These are phyloP conservation scores for Chenopodium berlandieri DNA, from an alignment of 148 eudicot species.

Conservation along the genomic window DNA sequence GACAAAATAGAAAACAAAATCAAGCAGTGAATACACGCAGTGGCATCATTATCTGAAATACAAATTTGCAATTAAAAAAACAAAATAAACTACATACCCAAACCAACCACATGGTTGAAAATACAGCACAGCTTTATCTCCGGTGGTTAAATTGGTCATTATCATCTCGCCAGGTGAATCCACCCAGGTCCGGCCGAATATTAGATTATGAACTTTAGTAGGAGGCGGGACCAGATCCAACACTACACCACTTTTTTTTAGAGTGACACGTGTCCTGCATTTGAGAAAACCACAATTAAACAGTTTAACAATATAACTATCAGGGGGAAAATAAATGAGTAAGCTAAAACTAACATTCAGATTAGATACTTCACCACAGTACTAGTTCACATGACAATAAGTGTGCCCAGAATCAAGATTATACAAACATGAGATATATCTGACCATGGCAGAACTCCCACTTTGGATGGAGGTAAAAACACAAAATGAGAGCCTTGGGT, in stretches of 20 bases:
- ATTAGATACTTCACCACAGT: background rate
- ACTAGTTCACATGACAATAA: background rate
- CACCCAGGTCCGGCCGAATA: constrained; percentile 97
- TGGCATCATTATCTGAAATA: background rate
- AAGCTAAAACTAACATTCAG: background rate
- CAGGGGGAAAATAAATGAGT: background rate
- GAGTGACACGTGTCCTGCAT: constrained; percentile 76
- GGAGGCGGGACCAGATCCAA: constrained; percentile 98
- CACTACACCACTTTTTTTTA: constrained; percentile 75
- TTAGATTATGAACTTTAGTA: constrained; percentile 82
- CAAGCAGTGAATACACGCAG: background rate
- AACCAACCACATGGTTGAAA: constrained; percentile 99
- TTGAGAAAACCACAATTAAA: background rate
- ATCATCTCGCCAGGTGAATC: constrained; percentile 97
- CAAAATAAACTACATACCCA: constrained; percentile 51
- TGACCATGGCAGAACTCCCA: background rate
- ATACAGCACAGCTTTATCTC: constrained; percentile 90
- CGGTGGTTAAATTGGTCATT: constrained; percentile 78
- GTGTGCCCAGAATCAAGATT: background rate
- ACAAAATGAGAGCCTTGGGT: background rate
- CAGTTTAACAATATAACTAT: background rate
- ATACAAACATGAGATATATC: background rate
- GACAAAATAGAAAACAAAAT: too few relatives aligned
- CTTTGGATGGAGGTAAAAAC: background rate
- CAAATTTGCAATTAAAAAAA: background rate